Conservation (phyloP, 2,329 filamentous ascomycete species). For the Fusarium sp. region DNA sequence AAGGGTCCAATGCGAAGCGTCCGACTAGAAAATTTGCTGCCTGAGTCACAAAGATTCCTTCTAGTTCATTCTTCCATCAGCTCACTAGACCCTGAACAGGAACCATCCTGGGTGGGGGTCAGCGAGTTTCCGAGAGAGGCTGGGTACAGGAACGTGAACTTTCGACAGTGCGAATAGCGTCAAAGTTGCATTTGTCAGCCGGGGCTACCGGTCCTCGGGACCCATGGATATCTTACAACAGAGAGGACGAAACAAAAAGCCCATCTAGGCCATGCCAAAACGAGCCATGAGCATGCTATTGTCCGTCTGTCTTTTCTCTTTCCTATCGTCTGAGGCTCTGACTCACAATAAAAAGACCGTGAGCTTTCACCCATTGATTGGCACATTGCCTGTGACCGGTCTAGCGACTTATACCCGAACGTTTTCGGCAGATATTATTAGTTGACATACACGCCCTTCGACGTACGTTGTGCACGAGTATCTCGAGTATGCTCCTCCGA, state of each 20-base stretch:
- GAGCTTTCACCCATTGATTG: neutral
- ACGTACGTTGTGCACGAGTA: constrained; percentile 14
- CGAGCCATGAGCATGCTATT: constrained; percentile 1
- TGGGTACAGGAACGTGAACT: constrained; percentile 4
- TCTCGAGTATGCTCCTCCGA: constrained; percentile 4
- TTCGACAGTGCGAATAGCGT: constrained; percentile 29
- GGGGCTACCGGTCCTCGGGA: constrained; percentile 20
- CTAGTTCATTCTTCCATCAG: constrained; percentile 42
- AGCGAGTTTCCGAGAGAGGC: constrained; percentile 11
- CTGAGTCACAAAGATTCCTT: constrained; percentile 48
- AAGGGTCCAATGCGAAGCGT: constrained; percentile 10
- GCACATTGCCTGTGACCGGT: neutral
- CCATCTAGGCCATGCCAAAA: constrained; percentile 22
- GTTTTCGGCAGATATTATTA: constrained; percentile 27
- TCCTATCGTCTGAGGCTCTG: constrained; percentile 12
- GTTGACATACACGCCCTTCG: constrained; percentile 41
- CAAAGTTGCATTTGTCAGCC: constrained; percentile 41
- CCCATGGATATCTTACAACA: constrained; percentile 23
- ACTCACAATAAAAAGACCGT: neutral
- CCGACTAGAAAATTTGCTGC: constrained; percentile 42
- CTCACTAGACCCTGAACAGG: constrained; percentile 15
- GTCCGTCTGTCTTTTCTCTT: neutral
- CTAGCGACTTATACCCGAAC: constrained; percentile 14
- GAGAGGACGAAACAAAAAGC: constrained; percentile 27
- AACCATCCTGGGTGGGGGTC: constrained; percentile 17